Conservation (phyloP, 2,329 filamentous ascomycete genomes). For the Plectosphaerella plurivora region DNA sequence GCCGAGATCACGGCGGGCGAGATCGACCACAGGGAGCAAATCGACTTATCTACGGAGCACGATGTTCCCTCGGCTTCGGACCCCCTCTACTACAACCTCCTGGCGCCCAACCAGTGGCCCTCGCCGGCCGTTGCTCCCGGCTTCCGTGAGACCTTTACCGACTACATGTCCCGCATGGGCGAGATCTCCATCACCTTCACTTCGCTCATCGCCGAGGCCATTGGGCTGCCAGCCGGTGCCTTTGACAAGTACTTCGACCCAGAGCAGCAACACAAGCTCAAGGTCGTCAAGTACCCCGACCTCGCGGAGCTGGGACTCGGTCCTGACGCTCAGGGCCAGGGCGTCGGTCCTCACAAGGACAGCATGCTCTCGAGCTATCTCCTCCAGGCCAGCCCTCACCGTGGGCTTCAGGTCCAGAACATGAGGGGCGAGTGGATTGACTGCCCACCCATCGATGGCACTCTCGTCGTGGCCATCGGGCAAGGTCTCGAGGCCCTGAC, state of each 20-base stretch:
- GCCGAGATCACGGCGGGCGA: constrained; percentile 70
- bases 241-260: constrained; percentile 77
- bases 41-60: constrained; percentile 80
- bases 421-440: constrained; percentile 75
- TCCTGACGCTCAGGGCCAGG: constrained; percentile 43
- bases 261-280: constrained; percentile 78
- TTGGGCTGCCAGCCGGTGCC: constrained; percentile 62
- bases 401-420: constrained; percentile 80
- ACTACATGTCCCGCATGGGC: constrained; percentile 76
- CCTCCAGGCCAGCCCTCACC: constrained; percentile 72
- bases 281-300: constrained; percentile 85
- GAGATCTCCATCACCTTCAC: constrained; percentile 70
- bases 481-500: constrained; percentile 85
- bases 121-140: constrained; percentile 54
- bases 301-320: constrained; percentile 49
- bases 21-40: constrained; percentile 78
- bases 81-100: constrained; percentile 70
- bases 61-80: constrained; percentile 55
- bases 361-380: constrained; percentile 80
- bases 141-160: constrained; percentile 65
- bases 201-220: constrained; percentile 77
- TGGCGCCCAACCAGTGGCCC: constrained; percentile 80
- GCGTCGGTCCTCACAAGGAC: constrained; percentile 78
- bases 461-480: constrained; percentile 81
- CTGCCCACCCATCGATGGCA: constrained; percentile 69